These are phyloP conservation scores for Aspergillus asperescens DNA, from an alignment of 495 filamentous ascomycete genomes.

Conservation along the genomic window DNA sequence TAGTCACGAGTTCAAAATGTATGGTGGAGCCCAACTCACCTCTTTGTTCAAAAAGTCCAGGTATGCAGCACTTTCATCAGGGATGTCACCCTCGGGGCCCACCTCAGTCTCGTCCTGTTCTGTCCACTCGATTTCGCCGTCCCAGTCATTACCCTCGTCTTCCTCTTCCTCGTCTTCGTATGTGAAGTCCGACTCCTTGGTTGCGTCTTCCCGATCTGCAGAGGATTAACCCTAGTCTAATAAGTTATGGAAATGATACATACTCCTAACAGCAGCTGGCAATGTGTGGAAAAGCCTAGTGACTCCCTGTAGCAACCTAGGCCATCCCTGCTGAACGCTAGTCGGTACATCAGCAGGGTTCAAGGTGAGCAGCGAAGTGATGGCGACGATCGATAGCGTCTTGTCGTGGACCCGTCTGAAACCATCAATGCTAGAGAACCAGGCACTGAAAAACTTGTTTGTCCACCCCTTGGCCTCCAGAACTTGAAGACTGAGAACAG, in stretches of 20 bases:
- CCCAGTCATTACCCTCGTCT: constrained; percentile 65
- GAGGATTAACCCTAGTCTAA: constrained; percentile 16
- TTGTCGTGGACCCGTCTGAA: constrained; percentile 96
- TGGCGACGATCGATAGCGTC: constrained; percentile 92
- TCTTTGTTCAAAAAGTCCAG: constrained; percentile 94
- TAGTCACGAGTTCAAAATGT: not conserved
- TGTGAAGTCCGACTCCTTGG: constrained; percentile 78
- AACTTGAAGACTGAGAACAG: constrained; percentile 70
- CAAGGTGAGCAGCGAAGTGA: constrained; percentile 74
- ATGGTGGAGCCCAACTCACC: constrained; percentile 34
- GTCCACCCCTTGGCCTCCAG: constrained; percentile 91
- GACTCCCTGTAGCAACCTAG: constrained; percentile 86
- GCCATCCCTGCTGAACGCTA: constrained; percentile 94
- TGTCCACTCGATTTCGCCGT: constrained; percentile 62
- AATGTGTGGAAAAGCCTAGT: constrained; percentile 87
- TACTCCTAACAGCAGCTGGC: constrained; percentile 79
- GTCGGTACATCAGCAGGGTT: constrained; percentile 70
- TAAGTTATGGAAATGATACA: constrained; percentile 20
- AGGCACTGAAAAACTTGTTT: constrained; percentile 98
- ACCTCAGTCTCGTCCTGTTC: constrained; percentile 57
- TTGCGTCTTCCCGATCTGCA: constrained; percentile 81
- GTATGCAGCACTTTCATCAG: constrained; percentile 90
- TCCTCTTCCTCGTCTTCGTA: constrained; percentile 70
- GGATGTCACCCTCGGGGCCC: constrained; percentile 56
- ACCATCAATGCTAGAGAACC: constrained; percentile 93